Base-by-base conservation (phyloP, 257 asterid genomes). In the Leonotis leonurus region DNA sequence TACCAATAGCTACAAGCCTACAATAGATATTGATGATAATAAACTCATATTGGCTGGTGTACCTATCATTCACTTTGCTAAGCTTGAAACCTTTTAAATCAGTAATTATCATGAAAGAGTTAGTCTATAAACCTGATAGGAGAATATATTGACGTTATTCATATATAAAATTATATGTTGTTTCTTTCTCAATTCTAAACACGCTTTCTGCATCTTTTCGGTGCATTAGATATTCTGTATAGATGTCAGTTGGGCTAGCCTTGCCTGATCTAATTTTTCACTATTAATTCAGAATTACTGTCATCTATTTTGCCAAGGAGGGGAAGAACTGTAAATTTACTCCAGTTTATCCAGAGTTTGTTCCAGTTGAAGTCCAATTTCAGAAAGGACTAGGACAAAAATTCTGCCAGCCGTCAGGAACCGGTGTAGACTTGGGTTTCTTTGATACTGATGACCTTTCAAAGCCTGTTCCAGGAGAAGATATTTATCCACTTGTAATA, bases 391-490 rank as follows among this genome's bases (percentile, higher is more conserved):
- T 78, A 52, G 83, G 85, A 51, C 98, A 91, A 81, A 83, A 85
- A 68, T 88, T 91, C 59, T 68, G 71, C 79, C 98, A 88, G 85
- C 88, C 94, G 59, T 77, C 95, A n/a, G 93, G 96, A 77, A 86
- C 90, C 30, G 97, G 98, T 17, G 78, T 88, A 33, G 96, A 86
- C 78, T 75, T 91, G 2, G 98, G 95, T 49, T 91, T 88, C 79
- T 89, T 91, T 56, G 95, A 75, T 76, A 63, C 68, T 14, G 81
- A 86, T 80, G 97, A 88, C 72, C 80, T 91, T 41, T 84, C 97
- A 46, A 91, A 80, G 80, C 87, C 95, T 35, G 63, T 32, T 39
- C 76, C 80, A 1, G 86, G 86, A 50, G 86, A 83, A 21, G 90
- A 91, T 65, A 77, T 78, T 45, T 91, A 84, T 70, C 98, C 98